Evolutionary conservation across 768 basidiomycete genomes (phyloP), one percentile per base, ranked within the genome.

Genomic region (Suillus cothurnatus): DNA sequence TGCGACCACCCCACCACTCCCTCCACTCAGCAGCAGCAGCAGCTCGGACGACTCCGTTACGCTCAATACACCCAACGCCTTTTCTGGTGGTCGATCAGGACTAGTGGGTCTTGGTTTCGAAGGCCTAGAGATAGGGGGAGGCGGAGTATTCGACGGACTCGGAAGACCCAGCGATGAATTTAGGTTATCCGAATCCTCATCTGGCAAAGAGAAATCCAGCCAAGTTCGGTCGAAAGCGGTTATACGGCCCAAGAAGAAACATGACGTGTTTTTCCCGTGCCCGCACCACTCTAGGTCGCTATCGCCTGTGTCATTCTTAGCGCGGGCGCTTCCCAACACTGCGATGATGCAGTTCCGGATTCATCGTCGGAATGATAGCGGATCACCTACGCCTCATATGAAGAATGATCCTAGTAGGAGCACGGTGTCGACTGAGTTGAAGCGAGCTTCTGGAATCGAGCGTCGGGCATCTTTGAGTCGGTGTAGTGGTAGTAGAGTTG

Each of bases 241-340:
- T 61, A 66, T 71, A 14, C 72, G 62, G 2, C 74, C 75, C 0
- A 58, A 55, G 39, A 77, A 49, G 50, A 66, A 52, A 1, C 68
- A 74, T 21, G 76, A 77, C 36, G 71, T 75, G 61, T 77, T 77
- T 64, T 77, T 74, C 47, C n/a, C 43, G 21, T 77, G 72, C 43
- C 61, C 41, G 8, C 15, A 39, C 21, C 62, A 38, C 17, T 39
- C 53, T 62, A 52, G 55, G 52, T 61, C 62, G 32, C 36, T 39
- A 4, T 39, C 62, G 56, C 36, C 62, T 41, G 68, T 65, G 11
- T 64, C 73, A 0, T 64, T 66, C 1, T 63, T 61, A 36, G 68
- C 61, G 55, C 57, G 52, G 36, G 64, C 62, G 45, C 64, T 68
- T 0, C 26, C 47, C 3, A 38, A 55, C 39, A 67, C 47, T 21